Evolutionary conservation across 164 flowering plant genomes (phyloP), one percentile per base, ranked within the genome.

Genomic region (Sextonia rubra): DNA sequence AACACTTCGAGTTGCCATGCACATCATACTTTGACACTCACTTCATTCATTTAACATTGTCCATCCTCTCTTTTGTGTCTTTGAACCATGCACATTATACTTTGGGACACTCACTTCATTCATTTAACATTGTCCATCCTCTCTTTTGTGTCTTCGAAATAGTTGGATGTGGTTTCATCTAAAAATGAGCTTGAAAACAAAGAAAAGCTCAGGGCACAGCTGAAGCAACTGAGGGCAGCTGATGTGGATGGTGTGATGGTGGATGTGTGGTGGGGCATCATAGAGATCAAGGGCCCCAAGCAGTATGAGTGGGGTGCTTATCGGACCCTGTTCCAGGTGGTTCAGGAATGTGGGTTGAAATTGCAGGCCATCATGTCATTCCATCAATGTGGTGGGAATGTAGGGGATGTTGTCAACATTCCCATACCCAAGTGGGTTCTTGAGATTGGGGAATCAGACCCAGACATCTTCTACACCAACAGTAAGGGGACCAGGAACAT

Each of bases 241-340:
- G 93, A 83, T 5, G 86, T 91, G 20, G 97, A 94, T 79, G 98
- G 97, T 32, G 87, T 91, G 3, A 92, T 94, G 97, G 82, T 85
- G n/a, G 98, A 94, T 77, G 90, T 92, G 7, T 91, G 97, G 98
- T 92, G 97, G 97, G 97, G 97, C 22, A 83, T 89, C 14, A 75
- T 90, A 52, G 98, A 92, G 80, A 74, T 84, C 15, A 84, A 83
- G 70, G 97, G 89, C 17, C 91, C 97, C 4, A 82, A 80, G 79
- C 77, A 83, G 62, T 91, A 92, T 69, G 86, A 90, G 24, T 92
- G 97, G 98, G 71, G 72, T 71, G 91, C 88, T 37, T 94, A 94
- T 70, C 84, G 84, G 76, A 82, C 75, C 77, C 79, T 94, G 80
- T 90, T 94, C 67, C 69, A 85, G 72, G 47, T 89, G 8, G 72